Base-by-base conservation (phyloP, 2,329 filamentous ascomycete species). In the Amauroascus verrucosus region DNA sequence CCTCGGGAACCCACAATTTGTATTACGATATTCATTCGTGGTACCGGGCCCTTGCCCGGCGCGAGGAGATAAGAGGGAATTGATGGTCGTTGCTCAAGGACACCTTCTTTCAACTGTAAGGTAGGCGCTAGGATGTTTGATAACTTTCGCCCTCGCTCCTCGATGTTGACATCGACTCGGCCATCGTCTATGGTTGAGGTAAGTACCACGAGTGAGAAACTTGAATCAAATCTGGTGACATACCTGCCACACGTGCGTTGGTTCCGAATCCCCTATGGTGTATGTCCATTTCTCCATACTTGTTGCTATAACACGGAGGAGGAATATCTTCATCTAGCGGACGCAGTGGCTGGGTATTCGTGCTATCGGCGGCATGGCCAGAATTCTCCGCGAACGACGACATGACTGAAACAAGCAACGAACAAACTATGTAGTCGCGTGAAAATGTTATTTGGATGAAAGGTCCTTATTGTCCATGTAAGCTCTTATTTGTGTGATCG, bases 161-260 rank as follows among this genome's bases (percentile, higher is more conserved):
- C 82, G 69, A 93, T 87, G 57, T 82, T 83, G 71, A 93, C 88
- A 63, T 88, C 82, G 61, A 93, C 77, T 63, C 88, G 81, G 22
- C 87, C 87, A 70, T 90, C 84, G 56, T 80, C 85, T 82, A 61
- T 24, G n/a, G 20, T n/a, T n/a, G 18, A 26, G 9, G 32, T 48
- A 6, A 41, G 48, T 40, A 30, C 3, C 26, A 4, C 28, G 9
- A 28, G 20, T 22, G 5, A 26, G 16, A 6, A 33, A 14, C 2
- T 11, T 26, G 5, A 22, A 26, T 11, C 1, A 7, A 7, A 3
- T 8, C 6, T 5, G 13, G 9, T 9, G 50, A 28, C 54, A 30
- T 64, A 80, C 79, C 72, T 46, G 77, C 81, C 24, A 85, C 68
- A 26, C 74, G 73, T 40, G 81, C 82, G 37, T 77, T 78, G 22